Evolutionary conservation across 257 asterid genomes (phyloP).

Genomic region (Misopates orontium): DNA sequence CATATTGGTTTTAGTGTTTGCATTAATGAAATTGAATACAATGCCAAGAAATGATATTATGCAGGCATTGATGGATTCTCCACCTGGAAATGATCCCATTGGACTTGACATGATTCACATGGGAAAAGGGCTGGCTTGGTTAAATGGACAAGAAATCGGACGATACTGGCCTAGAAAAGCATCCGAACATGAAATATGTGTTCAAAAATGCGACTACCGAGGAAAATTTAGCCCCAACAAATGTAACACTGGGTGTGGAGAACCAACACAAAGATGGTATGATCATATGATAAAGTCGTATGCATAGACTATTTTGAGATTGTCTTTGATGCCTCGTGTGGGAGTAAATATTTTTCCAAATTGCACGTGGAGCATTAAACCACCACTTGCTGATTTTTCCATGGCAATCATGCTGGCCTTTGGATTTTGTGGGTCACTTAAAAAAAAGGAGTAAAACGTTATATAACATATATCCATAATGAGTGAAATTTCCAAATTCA

Average conservation of each 20-base stretch:
- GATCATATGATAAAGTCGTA: conserved; percentile 17
- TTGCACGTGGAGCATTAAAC: neutral
- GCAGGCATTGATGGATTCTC: conserved; percentile 76
- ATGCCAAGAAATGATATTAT: conserved; percentile 13
- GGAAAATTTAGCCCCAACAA: conserved; percentile 84
- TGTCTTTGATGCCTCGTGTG: neutral
- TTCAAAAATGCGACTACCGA: conserved; percentile 68
- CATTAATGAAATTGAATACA: neutral
- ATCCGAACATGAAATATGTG: conserved; percentile 62
- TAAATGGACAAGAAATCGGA: conserved; percentile 88
- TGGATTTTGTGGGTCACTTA: too few species aligned
- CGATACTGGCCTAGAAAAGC: conserved; percentile 87
- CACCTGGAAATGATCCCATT: conserved; percentile 78
- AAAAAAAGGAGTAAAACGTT: too few species aligned
- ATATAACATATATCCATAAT: too few species aligned
- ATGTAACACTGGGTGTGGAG: conserved; percentile 83
- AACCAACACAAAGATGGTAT: conserved; percentile 94
- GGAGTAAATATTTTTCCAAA: neutral
- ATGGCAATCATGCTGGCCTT: too few species aligned
- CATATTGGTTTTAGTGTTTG: conserved; percentile 13
- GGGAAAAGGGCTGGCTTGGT: conserved; percentile 97
- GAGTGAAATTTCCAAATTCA: too few species aligned
- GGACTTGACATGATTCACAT: conserved; percentile 88
- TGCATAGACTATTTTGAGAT: neutral
- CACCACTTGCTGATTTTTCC: too few species aligned